Percentiles rank a stretch among this genome's conserved stretches.
phyloP scores from a whole-genome alignment of 1,284 basidiomycete species.

The Schizophyllum commune region DNA sequence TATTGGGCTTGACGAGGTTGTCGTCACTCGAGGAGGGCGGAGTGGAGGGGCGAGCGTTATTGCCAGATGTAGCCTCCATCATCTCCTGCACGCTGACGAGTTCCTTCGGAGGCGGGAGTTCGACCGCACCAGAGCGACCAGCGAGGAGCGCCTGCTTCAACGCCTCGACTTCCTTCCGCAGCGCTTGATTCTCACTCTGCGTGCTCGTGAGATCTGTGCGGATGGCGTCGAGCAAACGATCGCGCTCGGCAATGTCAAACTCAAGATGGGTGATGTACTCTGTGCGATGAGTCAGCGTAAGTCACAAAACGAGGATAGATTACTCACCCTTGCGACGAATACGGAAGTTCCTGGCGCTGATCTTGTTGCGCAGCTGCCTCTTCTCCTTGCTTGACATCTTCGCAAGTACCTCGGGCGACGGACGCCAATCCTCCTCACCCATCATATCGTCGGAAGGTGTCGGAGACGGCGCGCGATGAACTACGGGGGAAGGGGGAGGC shows the following conservation, averaged over 20 bases:
- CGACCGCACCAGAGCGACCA: slow-evolving; percentile 34
- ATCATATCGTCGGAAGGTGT: slow-evolving; percentile 11
- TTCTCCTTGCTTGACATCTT: slow-evolving; percentile 96
- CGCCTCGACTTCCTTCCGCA: slow-evolving; percentile 77
- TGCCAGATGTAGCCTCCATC: not conserved
- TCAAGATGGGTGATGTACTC: slow-evolving; percentile 94
- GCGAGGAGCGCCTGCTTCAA: slow-evolving; percentile 76
- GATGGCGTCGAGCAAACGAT: slow-evolving; percentile 84
- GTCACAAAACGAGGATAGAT: slow-evolving; percentile 9
- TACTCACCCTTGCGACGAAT: slow-evolving; percentile 80
- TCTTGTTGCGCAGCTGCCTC: slow-evolving; percentile 94
- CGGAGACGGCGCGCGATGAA: slow-evolving; percentile 12
- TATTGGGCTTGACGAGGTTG: slow-evolving; percentile 60
- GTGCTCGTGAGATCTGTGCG: slow-evolving; percentile 78
- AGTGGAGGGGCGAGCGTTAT: slow-evolving; percentile 13
- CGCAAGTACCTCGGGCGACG: slow-evolving; percentile 88
- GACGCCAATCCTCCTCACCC: slow-evolving; percentile 62
- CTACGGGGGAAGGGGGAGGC: slow-evolving; percentile 12
- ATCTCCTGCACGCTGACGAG: slow-evolving; percentile 21
- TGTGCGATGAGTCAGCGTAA: slow-evolving; percentile 19
- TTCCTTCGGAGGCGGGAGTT: slow-evolving; percentile 40
- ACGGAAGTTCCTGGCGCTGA: slow-evolving; percentile 91
- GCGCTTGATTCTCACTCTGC: slow-evolving; percentile 75
- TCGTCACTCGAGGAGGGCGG: slow-evolving; percentile 11
- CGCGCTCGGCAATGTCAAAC: slow-evolving; percentile 88